Conservation (phyloP, 83 land plant genomes). For the Isoetes engelmannii region DNA sequence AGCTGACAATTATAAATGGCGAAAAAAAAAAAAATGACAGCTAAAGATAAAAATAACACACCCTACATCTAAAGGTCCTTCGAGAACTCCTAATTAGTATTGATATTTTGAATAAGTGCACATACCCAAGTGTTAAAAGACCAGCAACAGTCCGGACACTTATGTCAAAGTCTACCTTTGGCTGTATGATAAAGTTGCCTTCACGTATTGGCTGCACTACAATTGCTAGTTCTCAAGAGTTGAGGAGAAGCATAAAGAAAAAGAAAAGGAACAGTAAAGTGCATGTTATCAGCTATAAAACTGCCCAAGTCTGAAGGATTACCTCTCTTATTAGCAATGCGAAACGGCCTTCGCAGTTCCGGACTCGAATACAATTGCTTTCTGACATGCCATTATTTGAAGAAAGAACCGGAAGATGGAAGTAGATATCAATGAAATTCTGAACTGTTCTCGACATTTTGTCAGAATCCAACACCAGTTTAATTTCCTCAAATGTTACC, state of each 20-base stretch:
- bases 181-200: conserved; percentile 93
- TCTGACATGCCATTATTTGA: conserved; percentile 66
- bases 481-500: conserved; percentile 76
- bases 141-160: conserved; percentile 95
- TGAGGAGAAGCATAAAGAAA: no score
- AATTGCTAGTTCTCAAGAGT: background rate
- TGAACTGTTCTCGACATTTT: conserved; percentile 79
- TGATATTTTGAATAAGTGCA: background rate
- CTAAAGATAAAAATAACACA: background rate
- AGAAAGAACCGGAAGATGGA: conserved; percentile 66
- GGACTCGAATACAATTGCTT: conserved; percentile 88
- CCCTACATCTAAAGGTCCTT: background rate
- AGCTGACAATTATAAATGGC: background rate
- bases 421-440: conserved; percentile 80
- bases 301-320: conserved; percentile 2
- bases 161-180: conserved; percentile 98
- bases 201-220: conserved; percentile 81
- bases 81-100: background rate
- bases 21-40: background rate
- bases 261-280: no score
- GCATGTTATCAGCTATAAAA: no score
- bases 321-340: conserved; percentile 96
- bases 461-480: conserved; percentile 64
- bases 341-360: conserved; percentile 97
- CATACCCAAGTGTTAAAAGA: conserved; percentile 90